Evolutionary conservation across 805 yeast species (phyloP).

Genomic region (Candida loeiensis): DNA sequence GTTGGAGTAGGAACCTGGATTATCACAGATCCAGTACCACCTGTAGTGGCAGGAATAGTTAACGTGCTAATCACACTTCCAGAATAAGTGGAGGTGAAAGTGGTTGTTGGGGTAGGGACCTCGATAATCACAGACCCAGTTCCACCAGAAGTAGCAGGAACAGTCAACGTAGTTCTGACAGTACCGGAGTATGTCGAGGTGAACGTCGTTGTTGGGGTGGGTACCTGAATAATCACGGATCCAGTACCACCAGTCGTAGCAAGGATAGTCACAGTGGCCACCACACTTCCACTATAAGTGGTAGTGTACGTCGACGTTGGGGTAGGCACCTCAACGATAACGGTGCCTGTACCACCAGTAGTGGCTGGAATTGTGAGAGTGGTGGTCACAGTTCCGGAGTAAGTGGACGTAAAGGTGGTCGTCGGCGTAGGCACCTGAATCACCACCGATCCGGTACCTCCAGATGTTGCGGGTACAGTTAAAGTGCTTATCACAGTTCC

Average conservation of each 20-base stretch:
- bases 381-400: too few relatives aligned
- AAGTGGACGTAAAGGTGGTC: too few relatives aligned
- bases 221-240: slow-evolving; percentile 15
- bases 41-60: slow-evolving; percentile 8
- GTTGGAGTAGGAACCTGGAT: slow-evolving; percentile 11
- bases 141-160: slow-evolving; percentile 2
- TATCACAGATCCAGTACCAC: slow-evolving; percentile 11
- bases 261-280: slow-evolving; percentile 7
- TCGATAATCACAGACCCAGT: slow-evolving; percentile 14
- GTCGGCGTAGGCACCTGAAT: too few relatives aligned
- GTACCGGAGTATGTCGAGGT: slow-evolving; percentile 10
- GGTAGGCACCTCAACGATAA: slow-evolving; percentile 13
- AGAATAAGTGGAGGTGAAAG: slow-evolving; percentile 10
- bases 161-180: slow-evolving; percentile 9
- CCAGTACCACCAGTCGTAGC: slow-evolving; percentile 11
- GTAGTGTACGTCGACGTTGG: slow-evolving; percentile 16
- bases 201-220: slow-evolving; percentile 12
- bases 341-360: slow-evolving; percentile 10
- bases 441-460: too few relatives aligned
- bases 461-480: too few relatives aligned
- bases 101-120: slow-evolving; percentile 15
- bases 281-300: slow-evolving; percentile 14
- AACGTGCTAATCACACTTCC: slow-evolving; percentile 10
- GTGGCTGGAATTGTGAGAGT: slow-evolving; percentile 10
- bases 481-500: too few relatives aligned